phyloP scores from a whole-genome alignment of 495 filamentous ascomycete species.

The Podospora pseudocomata region DNA sequence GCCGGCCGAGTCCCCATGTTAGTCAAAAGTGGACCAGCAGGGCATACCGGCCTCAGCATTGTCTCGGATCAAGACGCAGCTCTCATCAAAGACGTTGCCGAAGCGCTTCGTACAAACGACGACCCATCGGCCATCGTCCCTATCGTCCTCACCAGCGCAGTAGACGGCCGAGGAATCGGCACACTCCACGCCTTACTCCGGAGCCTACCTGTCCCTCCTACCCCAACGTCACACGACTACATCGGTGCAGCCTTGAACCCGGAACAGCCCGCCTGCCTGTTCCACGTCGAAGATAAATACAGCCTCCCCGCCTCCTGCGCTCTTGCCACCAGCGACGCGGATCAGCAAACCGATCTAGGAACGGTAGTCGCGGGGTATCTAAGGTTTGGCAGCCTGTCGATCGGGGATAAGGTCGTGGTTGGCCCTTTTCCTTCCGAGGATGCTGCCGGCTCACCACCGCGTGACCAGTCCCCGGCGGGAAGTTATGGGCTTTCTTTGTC shows the following conservation, averaged over 20 bases:
- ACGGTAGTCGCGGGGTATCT: conserved; percentile 80
- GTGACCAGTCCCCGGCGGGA: conserved; percentile 34
- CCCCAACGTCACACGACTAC: conserved; percentile 46
- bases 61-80: conserved; percentile 45
- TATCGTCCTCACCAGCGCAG: conserved; percentile 82
- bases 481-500: conserved; percentile 39
- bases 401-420: conserved; percentile 74
- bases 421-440: conserved; percentile 67
- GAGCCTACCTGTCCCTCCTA: conserved; percentile 66
- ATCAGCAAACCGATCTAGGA: conserved; percentile 37
- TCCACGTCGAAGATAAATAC: conserved; percentile 81
- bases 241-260: conserved; percentile 44
- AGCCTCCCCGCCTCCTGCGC: conserved; percentile 51
- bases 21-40: conserved; percentile 48
- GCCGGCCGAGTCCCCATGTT: conserved; percentile 69
- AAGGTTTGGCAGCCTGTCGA: conserved; percentile 68
- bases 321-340: conserved; percentile 37
- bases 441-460: conserved; percentile 38
- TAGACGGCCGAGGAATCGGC: conserved; percentile 77
- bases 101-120: conserved; percentile 41
- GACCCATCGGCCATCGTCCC: conserved; percentile 62
- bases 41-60: conserved; percentile 31
- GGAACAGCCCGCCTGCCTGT: conserved; percentile 56
- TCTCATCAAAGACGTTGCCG: conserved; percentile 51
- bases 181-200: conserved; percentile 77